These are phyloP conservation scores for Cryptococcus hybrid DNA, from an alignment of 1,284 basidiomycete species.

Conservation along the genomic window DNA sequence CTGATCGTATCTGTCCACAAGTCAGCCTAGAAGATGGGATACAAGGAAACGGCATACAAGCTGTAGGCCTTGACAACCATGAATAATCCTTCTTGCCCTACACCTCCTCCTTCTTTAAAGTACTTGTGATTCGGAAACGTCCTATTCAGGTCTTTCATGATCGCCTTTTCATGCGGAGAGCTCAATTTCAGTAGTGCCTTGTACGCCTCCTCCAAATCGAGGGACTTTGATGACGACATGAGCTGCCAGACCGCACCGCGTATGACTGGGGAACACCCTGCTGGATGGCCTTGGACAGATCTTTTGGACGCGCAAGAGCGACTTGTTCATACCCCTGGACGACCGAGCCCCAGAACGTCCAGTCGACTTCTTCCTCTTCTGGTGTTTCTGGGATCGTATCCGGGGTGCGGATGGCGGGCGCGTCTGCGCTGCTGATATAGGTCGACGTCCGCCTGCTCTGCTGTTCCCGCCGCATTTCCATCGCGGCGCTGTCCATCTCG, in stretches of 20 bases:
- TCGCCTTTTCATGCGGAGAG: constrained; percentile 90
- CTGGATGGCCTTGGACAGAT: constrained; percentile 86
- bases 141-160: constrained; percentile 84
- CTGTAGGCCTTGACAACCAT: constrained; percentile 98
- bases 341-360: constrained; percentile 95
- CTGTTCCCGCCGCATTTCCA: constrained; percentile 52
- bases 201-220: constrained; percentile 81
- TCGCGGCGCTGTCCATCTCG: constrained; percentile 47
- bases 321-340: constrained; percentile 87
- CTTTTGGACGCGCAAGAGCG: constrained; percentile 71
- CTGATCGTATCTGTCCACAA: constrained; percentile 72
- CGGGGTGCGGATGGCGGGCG: too few species aligned
- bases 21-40: background rate
- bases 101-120: constrained; percentile 80
- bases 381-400: background rate
- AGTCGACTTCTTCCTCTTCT: constrained; percentile 37
- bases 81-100: constrained; percentile 94
- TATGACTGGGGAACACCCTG: constrained; percentile 75
- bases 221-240: constrained; percentile 93
- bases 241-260: constrained; percentile 96
- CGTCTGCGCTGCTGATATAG: too few species aligned
- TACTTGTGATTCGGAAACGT: constrained; percentile 98
- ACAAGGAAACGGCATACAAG: constrained; percentile 56
- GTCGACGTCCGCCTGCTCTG: constrained; percentile 58
- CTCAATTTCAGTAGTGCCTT: constrained; percentile 76